These are phyloP conservation scores for Skeletonema menzelii DNA, from an alignment of 108 stramenopile genomes.

Conservation along the genomic window DNA sequence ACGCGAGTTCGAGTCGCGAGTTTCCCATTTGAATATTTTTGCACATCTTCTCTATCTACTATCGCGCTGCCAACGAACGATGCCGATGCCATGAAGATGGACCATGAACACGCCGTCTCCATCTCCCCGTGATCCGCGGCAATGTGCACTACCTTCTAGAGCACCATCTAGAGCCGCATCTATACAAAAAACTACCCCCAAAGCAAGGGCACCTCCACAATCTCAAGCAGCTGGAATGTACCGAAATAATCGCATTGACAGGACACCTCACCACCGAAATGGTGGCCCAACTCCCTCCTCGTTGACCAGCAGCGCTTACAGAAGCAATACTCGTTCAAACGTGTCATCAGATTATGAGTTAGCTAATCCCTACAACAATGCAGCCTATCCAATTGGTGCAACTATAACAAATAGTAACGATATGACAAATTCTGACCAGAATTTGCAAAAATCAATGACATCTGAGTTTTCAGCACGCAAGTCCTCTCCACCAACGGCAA, in stretches of 20 bases:
- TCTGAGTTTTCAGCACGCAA: slow-evolving; percentile 1
- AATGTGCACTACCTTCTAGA: slow-evolving; percentile 1
- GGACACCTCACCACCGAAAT: background rate
- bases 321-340: background rate
- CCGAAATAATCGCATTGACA: background rate
- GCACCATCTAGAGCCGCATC: background rate
- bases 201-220: slow-evolving; percentile 1
- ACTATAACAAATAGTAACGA: background rate
- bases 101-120: background rate
- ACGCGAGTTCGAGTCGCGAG: no score
- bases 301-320: background rate
- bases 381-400: background rate
- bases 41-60: no score
- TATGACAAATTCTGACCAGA: background rate
- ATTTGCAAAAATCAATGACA: background rate
- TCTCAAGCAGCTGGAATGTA: background rate
- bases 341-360: background rate
- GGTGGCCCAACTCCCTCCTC: background rate
- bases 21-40: no score
- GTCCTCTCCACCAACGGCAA: background rate
- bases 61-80: no score
- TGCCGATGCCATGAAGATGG: background rate
- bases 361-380: background rate
- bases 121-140: background rate
- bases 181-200: background rate